These are phyloP conservation scores for Geum urbanum DNA, from an alignment of 306 rosid species.

Conservation along the genomic window DNA sequence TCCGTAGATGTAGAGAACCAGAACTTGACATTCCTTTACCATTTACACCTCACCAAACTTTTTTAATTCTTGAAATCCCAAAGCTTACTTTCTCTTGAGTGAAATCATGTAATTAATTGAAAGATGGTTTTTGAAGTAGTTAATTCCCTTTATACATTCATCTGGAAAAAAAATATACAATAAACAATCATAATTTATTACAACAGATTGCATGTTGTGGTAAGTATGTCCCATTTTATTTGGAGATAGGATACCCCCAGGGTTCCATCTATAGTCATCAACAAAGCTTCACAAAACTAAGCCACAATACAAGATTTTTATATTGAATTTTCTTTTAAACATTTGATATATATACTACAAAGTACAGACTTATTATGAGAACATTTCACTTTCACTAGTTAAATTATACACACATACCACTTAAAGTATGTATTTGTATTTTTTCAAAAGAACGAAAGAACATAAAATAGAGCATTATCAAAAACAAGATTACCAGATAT, in stretches of 20 bases:
- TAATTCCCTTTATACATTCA: not conserved
- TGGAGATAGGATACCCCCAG: not conserved
- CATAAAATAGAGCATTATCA: constrained; percentile 1
- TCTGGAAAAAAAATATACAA: no score
- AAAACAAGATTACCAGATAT: constrained; percentile 19
- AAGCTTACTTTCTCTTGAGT: not conserved
- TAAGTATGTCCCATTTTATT: not conserved
- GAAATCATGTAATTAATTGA: not conserved
- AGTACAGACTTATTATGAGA: not conserved
- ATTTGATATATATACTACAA: no score
- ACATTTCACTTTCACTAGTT: not conserved
- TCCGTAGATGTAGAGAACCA: no score
- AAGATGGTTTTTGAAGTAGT: not conserved
- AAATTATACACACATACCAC: no score
- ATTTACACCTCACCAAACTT: no score
- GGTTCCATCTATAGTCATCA: not conserved
- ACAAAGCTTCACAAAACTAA: not conserved
- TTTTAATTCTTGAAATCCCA: not conserved
- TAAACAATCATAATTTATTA: no score
- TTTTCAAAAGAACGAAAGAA: not conserved
- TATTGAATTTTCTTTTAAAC: no score
- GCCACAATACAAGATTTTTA: not conserved
- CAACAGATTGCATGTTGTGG: not conserved
- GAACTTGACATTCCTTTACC: no score
- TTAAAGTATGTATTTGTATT: not conserved